These are phyloP conservation scores for Salvia hispanica DNA, from an alignment of 257 asterid genomes.

Conservation along the genomic window DNA sequence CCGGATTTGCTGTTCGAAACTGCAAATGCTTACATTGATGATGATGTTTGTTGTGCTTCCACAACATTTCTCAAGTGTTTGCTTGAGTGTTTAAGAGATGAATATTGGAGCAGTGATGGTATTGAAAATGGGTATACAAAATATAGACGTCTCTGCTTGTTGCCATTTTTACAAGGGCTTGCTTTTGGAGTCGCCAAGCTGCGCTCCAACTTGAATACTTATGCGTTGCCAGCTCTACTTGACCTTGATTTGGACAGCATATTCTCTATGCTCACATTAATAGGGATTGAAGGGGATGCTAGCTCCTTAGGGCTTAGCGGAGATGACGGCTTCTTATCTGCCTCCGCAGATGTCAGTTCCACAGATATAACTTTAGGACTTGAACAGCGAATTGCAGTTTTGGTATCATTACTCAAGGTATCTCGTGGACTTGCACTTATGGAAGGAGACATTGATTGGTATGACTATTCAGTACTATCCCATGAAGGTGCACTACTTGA, in stretches of 20 bases:
- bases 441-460: conserved; percentile 96
- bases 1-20: conserved; percentile 74
- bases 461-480: conserved; percentile 38
- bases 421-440: conserved; percentile 80
- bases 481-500: conserved; percentile 44
- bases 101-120: conserved; percentile 84
- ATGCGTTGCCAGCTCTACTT: conserved; percentile 82
- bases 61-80: conserved; percentile 85
- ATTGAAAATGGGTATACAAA: conserved; percentile 64
- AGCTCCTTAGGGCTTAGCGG: conserved; percentile 55
- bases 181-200: conserved; percentile 78
- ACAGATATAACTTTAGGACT: conserved; percentile 46
- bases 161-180: conserved; percentile 73
- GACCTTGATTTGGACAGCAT: conserved; percentile 80
- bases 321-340: conserved; percentile 48
- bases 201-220: conserved; percentile 85
- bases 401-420: conserved; percentile 87
- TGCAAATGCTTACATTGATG: conserved; percentile 71
- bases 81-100: conserved; percentile 90
- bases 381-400: conserved; percentile 75
- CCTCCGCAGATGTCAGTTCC: conserved; percentile 43
- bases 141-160: conserved; percentile 75
- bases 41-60: conserved; percentile 93
- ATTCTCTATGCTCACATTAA: conserved; percentile 77
- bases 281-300: conserved; percentile 58